phyloP scores from a whole-genome alignment of 2,329 filamentous ascomycete genomes.

The Fusarium albidum region DNA sequence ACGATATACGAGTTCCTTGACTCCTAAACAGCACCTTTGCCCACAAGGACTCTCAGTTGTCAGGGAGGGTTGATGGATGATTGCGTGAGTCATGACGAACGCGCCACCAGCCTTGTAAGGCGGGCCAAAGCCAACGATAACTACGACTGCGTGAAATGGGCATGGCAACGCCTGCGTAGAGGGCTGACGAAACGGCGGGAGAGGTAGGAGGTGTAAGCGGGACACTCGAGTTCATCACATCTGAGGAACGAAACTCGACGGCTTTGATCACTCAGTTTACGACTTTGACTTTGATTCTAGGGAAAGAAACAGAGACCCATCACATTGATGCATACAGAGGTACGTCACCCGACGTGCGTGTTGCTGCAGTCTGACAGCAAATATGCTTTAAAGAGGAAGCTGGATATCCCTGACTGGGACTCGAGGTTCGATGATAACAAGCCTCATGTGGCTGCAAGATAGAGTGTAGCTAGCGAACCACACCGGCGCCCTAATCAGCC shows the following conservation, averaged over 20 bases:
- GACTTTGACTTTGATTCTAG: too few species aligned
- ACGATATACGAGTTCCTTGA: constrained; percentile 29
- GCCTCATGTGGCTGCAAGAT: constrained; percentile 18
- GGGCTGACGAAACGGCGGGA: constrained; percentile 27
- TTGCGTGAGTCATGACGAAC: constrained; percentile 41
- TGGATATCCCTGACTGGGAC: constrained; percentile 1
- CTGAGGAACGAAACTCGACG: not conserved
- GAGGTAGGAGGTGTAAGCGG: constrained; percentile 12
- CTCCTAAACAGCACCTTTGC: too few species aligned
- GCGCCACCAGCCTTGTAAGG: constrained; percentile 7
- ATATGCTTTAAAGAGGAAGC: constrained; percentile 36
- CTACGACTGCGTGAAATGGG: not conserved
- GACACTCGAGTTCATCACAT: constrained; percentile 1
- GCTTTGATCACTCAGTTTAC: too few species aligned
- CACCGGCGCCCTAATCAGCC: not conserved
- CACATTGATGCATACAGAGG: too few species aligned
- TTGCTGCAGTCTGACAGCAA: constrained; percentile 16
- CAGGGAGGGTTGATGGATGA: too few species aligned
- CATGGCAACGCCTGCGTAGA: constrained; percentile 13
- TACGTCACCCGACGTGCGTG: constrained; percentile 20
- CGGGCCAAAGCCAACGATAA: constrained; percentile 14
- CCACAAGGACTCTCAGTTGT: constrained; percentile 3
- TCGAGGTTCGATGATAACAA: not conserved
- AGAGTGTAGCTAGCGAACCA: not conserved
- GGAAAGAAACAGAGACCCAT: not conserved